These are phyloP conservation scores for Hirschioporus abietinus DNA, from an alignment of 768 basidiomycete species.

Conservation along the genomic window DNA sequence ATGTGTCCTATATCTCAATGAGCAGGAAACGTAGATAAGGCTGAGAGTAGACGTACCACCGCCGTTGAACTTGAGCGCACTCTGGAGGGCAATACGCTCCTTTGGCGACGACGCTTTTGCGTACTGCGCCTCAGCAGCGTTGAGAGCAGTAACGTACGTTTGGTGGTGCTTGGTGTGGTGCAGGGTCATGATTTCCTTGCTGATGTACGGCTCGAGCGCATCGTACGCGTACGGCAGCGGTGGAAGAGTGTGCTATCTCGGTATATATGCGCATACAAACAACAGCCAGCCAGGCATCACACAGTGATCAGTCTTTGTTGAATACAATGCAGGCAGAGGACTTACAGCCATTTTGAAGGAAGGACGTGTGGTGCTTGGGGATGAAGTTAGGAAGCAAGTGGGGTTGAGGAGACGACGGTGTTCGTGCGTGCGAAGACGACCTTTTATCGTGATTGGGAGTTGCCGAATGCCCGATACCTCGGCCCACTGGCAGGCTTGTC, in stretches of 20 bases:
- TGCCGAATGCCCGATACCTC: background rate
- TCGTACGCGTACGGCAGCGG: slow-evolving; percentile 75
- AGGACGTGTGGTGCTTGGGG: background rate
- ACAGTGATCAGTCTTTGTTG: background rate
- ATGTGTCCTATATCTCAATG: slow-evolving; percentile 52
- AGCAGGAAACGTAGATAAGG: slow-evolving; percentile 4
- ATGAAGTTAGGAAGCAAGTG: background rate
- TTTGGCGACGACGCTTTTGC: slow-evolving; percentile 62
- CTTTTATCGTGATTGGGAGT: background rate
- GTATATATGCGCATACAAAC: background rate
- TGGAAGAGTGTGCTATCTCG: slow-evolving; percentile 49
- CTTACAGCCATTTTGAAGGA: background rate
- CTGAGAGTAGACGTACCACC: slow-evolving; percentile 55
- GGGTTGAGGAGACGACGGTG: background rate
- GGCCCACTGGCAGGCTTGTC: too few relatives aligned
- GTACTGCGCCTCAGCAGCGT: slow-evolving; percentile 80
- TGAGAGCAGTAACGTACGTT: slow-evolving; percentile 89
- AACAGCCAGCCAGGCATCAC: background rate
- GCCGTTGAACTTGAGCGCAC: slow-evolving; percentile 94
- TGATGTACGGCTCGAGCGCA: slow-evolving; percentile 94
- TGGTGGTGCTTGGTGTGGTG: slow-evolving; percentile 97
- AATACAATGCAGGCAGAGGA: background rate
- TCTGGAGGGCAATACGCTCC: slow-evolving; percentile 81
- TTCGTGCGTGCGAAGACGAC: background rate
- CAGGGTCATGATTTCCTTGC: slow-evolving; percentile 85